Conservation (phyloP, 805 yeast species). For the Wickerhamomyces chambardii region DNA sequence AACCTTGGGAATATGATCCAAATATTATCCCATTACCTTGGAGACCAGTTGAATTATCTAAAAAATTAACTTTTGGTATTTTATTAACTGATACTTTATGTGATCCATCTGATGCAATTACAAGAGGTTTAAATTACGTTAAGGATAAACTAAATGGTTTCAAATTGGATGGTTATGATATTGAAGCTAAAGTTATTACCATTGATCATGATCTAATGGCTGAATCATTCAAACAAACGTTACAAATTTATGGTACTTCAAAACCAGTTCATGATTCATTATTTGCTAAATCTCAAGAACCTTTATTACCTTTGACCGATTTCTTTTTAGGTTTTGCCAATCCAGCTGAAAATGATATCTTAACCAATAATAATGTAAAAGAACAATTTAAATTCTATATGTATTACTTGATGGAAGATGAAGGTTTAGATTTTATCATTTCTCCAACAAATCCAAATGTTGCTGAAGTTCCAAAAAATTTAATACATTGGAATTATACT, state of each 20-base stretch:
- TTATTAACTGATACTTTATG: constrained; percentile 58
- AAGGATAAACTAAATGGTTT: constrained; percentile 34
- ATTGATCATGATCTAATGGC: constrained; percentile 47
- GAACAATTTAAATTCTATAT: constrained; percentile 52
- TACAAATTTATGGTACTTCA: constrained; percentile 38
- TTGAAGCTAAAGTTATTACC: constrained; percentile 36
- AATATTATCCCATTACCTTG: constrained; percentile 26
- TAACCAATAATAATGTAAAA: constrained; percentile 46
- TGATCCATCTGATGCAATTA: constrained; percentile 56
- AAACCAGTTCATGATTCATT: constrained; percentile 47
- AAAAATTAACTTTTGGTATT: constrained; percentile 46
- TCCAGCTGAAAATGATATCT: constrained; percentile 49
- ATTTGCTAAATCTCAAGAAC: constrained; percentile 60
- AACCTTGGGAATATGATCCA: constrained; percentile 52
- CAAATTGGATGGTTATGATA: constrained; percentile 33
- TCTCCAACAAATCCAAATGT: constrained; percentile 62
- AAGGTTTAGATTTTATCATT: constrained; percentile 55
- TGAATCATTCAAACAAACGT: constrained; percentile 45
- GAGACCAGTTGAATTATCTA: constrained; percentile 25
- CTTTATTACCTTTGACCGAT: constrained; percentile 53
- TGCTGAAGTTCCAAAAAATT: constrained; percentile 56
- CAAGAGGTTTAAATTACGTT: constrained; percentile 42
- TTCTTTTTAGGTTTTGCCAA: constrained; percentile 49
- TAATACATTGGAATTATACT: constrained; percentile 75
- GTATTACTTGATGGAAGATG: constrained; percentile 39